Evolutionary conservation across 257 asterid genomes (phyloP), one percentile per base, ranked within the genome.

Genomic region (Penstemon barbatus): DNA sequence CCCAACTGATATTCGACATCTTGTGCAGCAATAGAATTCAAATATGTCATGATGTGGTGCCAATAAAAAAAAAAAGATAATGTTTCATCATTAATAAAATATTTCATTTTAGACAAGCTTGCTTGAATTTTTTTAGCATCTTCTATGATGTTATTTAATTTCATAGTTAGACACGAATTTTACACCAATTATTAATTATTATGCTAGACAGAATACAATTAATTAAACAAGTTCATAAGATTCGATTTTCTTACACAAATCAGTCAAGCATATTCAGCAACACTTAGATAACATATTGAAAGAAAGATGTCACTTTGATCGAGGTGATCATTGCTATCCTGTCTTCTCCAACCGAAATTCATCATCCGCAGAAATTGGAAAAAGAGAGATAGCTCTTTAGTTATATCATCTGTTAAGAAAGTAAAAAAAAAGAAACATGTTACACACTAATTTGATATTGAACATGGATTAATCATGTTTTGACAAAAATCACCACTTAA

Each of bases 1-100:
- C 57, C 92, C 85, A 3, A 15, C 57, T 0, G 83, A 79, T 63
- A 81, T 83, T 46, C 64, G 10, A 38, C 70, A 43, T 39, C 79
- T 85, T 19, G 71, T 66, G 36, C 53, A 12, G 43, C 48, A 9
- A n/a, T 59, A 59, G 40, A 4, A 25, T 57, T 50, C 55, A 8
- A 10, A 50, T 50, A 25, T 25, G 33, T 25, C 33, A 25, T 25
- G 33, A 25, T 25, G 33, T 25, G 1, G 33, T 1, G 33, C 33
- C 33, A 25, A 15, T 15, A 25, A 25, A 25, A 25, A 25, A 25
- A 2, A 25, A 25, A 25, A 25, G 33, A 25, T 25, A 25, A 25
- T 25, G 33, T 25, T 25, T 25, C 33, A 25, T 25, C 1, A 25
- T 1, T 25, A 25, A 25, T 25, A 25, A 25, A 25, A 25, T 25